phyloP scores from a whole-genome alignment of 2,329 filamentous ascomycete species.

The Ploettnerulaceae sp. region DNA sequence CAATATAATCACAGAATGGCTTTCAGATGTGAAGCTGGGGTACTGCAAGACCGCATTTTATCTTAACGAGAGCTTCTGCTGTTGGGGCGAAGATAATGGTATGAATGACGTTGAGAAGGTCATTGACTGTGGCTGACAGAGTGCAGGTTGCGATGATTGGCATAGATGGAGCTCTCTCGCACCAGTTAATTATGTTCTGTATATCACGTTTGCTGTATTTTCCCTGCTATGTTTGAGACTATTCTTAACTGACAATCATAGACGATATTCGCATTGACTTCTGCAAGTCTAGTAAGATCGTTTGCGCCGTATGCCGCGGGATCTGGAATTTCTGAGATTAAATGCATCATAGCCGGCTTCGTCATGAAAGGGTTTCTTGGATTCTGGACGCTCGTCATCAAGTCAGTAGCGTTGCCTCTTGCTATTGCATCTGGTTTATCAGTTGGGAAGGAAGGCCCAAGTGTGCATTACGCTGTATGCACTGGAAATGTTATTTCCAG shows the following conservation, averaged over 20 bases:
- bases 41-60: constrained; percentile 95
- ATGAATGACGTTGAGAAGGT: constrained; percentile 22
- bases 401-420: constrained; percentile 83
- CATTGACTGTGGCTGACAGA: constrained; percentile 21
- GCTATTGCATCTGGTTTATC: constrained; percentile 92
- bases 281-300: constrained; percentile 78
- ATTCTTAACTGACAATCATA: constrained; percentile 34
- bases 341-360: constrained; percentile 97
- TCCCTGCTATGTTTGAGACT: not conserved
- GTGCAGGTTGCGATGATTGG: constrained; percentile 79
- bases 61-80: constrained; percentile 95
- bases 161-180: constrained; percentile 77
- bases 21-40: constrained; percentile 93
- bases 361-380: constrained; percentile 98
- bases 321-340: constrained; percentile 97
- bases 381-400: constrained; percentile 87
- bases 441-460: constrained; percentile 94
- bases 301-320: constrained; percentile 96
- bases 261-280: constrained; percentile 74
- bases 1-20: constrained; percentile 95
- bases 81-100: constrained; percentile 90
- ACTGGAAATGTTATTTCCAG: constrained; percentile 94
- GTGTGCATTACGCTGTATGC: constrained; percentile 98
- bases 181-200: constrained; percentile 79
- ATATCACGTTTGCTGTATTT: constrained; percentile 76